phyloP scores from a whole-genome alignment of 2,329 filamentous ascomycete genomes.

The Madurella fahalii region DNA sequence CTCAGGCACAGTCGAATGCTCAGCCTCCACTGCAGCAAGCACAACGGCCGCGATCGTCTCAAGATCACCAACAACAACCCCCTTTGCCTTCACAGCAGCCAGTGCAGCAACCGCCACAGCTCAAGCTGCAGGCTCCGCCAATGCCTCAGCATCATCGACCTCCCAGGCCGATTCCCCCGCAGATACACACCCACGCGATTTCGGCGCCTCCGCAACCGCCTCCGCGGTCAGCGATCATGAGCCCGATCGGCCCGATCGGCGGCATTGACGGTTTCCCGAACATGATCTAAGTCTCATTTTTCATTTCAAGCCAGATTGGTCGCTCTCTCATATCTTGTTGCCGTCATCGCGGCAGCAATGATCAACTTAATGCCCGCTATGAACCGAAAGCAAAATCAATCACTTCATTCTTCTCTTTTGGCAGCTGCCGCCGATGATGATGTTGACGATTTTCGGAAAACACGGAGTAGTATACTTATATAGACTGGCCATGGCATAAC shows the following conservation, averaged over 20 bases:
- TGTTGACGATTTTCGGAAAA: conserved; percentile 5
- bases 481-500: conserved; percentile 10
- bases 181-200: conserved; percentile 26
- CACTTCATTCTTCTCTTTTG: conserved; percentile 1
- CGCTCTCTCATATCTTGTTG: background rate
- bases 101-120: conserved; percentile 18
- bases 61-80: conserved; percentile 12
- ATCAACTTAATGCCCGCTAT: conserved; percentile 11
- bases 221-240: conserved; percentile 32
- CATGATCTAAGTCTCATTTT: conserved; percentile 40
- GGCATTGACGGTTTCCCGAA: conserved; percentile 40
- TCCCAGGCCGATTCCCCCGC: conserved; percentile 19
- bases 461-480: conserved; percentile 1
- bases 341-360: background rate
- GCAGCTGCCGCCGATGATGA: background rate
- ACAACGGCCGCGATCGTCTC: conserved; percentile 15
- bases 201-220: conserved; percentile 29
- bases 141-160: conserved; percentile 20
- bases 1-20: conserved; percentile 28
- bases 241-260: conserved; percentile 14
- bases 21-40: conserved; percentile 15
- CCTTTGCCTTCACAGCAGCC: conserved; percentile 13
- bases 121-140: conserved; percentile 22
- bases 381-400: conserved; percentile 7
- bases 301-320: background rate